Base-by-base conservation (phyloP, 176 grass and related monocot species). In the Stipa capillata region DNA sequence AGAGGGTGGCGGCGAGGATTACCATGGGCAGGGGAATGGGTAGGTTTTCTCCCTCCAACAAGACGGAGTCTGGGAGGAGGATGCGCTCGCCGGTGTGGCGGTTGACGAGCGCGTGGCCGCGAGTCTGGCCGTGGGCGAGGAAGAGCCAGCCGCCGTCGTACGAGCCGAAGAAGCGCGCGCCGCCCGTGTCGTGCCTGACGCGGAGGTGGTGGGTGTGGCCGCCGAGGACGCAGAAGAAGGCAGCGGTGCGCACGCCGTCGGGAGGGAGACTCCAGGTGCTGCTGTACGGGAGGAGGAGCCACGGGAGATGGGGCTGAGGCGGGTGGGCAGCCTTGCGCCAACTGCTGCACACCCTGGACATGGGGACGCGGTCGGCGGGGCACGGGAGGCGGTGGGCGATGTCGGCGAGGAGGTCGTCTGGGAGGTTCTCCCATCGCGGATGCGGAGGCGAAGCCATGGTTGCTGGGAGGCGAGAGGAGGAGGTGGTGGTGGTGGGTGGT, bases 211-310 rank as follows among this genome's bases (percentile, higher is more conserved):
- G 36, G n/a, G 2, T 67, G 20, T 2, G 2, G 12, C 21, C 0
- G 11, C 21, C 9, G 5, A 42, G n/a, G 17, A 67, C 18, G 14
- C 37, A 67, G 13, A 7, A 67, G n/a, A 42, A 42, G 10, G 36
- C 6, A 10, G n/a, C n/a, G 12, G 0, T 24, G 12, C 13, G 6
- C 0, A 2, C 4, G 2, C 5, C 9, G 23, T 2, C 1, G 1
- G 21, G 21, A 68, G 2, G 6, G 21, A 44, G 21, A 28, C 12
- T 6, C 12, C 9, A 7, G 39, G n/a, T 8, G 9, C 21, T 8
- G 40, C 21, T 21, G 11, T 42, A 11, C 37, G 37, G 11, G 37
- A 67, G 37, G 64, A n/a, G 36, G 12, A 17, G 39, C 20, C 36
- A 67, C 6, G 64, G 64, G 64, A 42, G 37, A 2, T 42, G 2